A percentile compares a stretch with the other conserved stretches of the same genome.
phyloP scores from a whole-genome alignment of 2,329 filamentous ascomycete species.

The Colletotrichum horii region DNA sequence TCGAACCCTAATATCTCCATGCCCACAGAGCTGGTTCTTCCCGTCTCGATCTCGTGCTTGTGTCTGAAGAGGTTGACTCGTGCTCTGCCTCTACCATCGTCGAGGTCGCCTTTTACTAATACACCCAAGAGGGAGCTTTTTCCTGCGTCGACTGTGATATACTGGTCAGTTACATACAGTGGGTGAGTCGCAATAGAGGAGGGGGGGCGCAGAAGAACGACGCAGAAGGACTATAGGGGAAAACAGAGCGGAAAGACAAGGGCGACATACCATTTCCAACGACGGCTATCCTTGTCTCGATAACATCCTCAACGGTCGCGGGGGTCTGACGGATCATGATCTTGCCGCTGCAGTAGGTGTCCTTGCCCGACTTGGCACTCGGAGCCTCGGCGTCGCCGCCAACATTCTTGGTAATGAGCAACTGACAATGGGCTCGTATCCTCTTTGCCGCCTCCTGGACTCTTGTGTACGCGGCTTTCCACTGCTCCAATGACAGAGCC shows the following conservation, averaged over 20 bases:
- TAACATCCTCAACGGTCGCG: conserved; percentile 79
- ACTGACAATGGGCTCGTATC: conserved; percentile 75
- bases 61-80: conserved; percentile 96
- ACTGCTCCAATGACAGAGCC: conserved; percentile 75
- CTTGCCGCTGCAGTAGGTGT: conserved; percentile 82
- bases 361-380: conserved; percentile 63
- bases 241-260: not conserved
- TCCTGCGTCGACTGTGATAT: conserved; percentile 83
- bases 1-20: conserved; percentile 99
- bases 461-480: conserved; percentile 72
- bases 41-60: conserved; percentile 97
- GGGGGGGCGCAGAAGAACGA: too few species aligned
- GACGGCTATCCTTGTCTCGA: conserved; percentile 94
- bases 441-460: conserved; percentile 69
- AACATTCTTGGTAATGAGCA: conserved; percentile 90
- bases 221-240: not conserved
- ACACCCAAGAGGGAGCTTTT: conserved; percentile 97
- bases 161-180: not conserved
- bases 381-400: conserved; percentile 77
- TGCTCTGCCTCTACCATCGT: conserved; percentile 92
- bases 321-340: conserved; percentile 81
- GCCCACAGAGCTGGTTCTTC: conserved; percentile 92
- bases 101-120: conserved; percentile 91
- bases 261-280: conserved; percentile 79
- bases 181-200: not conserved